Evolutionary conservation across 2,329 filamentous ascomycete genomes (phyloP).

Genomic region (Oidium heveae): DNA sequence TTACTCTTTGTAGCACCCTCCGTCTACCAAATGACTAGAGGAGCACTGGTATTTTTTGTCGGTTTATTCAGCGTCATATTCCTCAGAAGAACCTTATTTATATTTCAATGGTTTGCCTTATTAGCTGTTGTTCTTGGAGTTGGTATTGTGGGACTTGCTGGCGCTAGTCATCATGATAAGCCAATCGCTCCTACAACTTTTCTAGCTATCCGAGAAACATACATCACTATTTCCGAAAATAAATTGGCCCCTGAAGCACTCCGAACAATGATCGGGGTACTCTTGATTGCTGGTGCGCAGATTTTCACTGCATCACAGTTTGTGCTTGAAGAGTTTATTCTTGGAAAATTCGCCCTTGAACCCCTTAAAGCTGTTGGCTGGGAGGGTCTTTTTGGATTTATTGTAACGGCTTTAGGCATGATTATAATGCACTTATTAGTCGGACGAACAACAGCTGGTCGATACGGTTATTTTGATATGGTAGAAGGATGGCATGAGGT

Average conservation of each 20-base stretch:
- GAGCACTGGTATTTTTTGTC: slow-evolving; percentile 84
- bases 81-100: slow-evolving; percentile 47
- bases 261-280: slow-evolving; percentile 54
- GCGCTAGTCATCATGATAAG: slow-evolving; percentile 49
- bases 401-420: slow-evolving; percentile 56
- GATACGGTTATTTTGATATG: slow-evolving; percentile 72
- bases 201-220: slow-evolving; percentile 17
- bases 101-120: slow-evolving; percentile 86
- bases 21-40: slow-evolving; percentile 97
- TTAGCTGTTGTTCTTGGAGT: slow-evolving; percentile 74
- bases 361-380: slow-evolving; percentile 83
- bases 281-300: slow-evolving; percentile 80
- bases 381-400: slow-evolving; percentile 83
- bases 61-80: slow-evolving; percentile 88
- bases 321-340: slow-evolving; percentile 80
- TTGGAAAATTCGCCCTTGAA: slow-evolving; percentile 45
- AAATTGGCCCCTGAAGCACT: slow-evolving; percentile 27
- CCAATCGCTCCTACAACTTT: slow-evolving; percentile 14
- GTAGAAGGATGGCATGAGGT: slow-evolving; percentile 67
- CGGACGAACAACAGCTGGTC: slow-evolving; percentile 48
- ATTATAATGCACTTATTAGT: slow-evolving; percentile 52
- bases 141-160: slow-evolving; percentile 69
- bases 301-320: slow-evolving; percentile 95
- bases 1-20: slow-evolving; percentile 81
- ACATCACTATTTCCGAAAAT: slow-evolving; percentile 18